A percentile compares a stretch with the other conserved stretches of the same genome.
These are phyloP conservation scores for Leishmania tropica DNA, from an alignment of 208 protist species.

Conservation along the genomic window DNA sequence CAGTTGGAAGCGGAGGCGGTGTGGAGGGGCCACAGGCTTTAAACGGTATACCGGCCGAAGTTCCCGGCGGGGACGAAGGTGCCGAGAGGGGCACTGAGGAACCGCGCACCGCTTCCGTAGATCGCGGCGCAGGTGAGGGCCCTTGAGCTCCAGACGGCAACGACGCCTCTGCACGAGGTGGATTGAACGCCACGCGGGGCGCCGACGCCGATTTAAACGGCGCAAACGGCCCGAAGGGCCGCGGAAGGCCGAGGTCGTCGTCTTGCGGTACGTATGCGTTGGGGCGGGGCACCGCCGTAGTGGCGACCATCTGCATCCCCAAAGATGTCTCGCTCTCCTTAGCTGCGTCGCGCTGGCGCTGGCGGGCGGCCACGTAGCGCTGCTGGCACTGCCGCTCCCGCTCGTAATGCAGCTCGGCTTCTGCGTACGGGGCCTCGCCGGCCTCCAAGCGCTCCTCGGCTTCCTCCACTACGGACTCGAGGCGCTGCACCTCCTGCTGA, in stretches of 20 bases:
- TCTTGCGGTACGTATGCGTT: conserved; percentile 93
- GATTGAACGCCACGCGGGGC: not conserved
- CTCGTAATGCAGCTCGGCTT: conserved; percentile 81
- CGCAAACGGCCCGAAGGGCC: conserved; percentile 80
- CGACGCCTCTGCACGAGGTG: conserved; percentile 8
- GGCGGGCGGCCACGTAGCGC: conserved; percentile 62
- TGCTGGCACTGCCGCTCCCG: conserved; percentile 59
- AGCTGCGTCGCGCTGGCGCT: conserved; percentile 48
- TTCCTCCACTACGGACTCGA: conserved; percentile 80
- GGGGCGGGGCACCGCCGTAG: conserved; percentile 80
- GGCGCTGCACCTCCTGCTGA: conserved; percentile 84
- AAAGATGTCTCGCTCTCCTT: conserved; percentile 20
- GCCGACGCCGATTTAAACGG: conserved; percentile 64
- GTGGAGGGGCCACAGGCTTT: not conserved
- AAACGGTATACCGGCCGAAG: not conserved
- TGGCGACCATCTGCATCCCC: conserved; percentile 31
- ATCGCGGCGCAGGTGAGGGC: not conserved
- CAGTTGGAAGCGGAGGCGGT: not conserved
- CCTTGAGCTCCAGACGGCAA: not conserved
- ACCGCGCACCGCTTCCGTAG: conserved; percentile 3
- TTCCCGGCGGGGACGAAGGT: not conserved
- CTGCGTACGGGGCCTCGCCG: conserved; percentile 83
- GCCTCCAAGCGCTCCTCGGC: conserved; percentile 74
- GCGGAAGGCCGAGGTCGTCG: conserved; percentile 77
- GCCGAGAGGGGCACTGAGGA: not conserved